Evolutionary conservation across 768 basidiomycete genomes (phyloP).

Genomic region (Termitomyces sp.): DNA sequence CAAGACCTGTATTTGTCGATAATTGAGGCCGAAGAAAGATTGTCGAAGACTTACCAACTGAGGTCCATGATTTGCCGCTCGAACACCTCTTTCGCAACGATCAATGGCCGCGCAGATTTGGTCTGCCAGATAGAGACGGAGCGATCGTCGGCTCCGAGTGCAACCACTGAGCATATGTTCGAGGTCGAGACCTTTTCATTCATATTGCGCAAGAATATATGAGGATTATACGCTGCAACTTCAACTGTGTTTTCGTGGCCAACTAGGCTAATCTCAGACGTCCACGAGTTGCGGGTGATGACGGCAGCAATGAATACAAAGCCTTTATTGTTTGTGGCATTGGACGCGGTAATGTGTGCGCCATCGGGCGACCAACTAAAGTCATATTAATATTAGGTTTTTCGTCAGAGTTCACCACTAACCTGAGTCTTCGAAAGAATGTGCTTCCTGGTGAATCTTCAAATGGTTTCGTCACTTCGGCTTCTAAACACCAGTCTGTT

Average conservation of each 20-base stretch:
- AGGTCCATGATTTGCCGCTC: constrained; percentile 94
- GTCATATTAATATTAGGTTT: neutral
- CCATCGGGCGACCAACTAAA: constrained; percentile 97
- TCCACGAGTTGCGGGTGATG: constrained; percentile 85
- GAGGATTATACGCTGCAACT: constrained; percentile 92
- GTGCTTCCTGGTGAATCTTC: constrained; percentile 92
- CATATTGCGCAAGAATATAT: constrained; percentile 83
- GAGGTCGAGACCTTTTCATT: constrained; percentile 60
- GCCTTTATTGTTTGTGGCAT: constrained; percentile 93
- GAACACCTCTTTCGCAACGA: constrained; percentile 92
- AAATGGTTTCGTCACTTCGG: constrained; percentile 85
- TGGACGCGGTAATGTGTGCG: constrained; percentile 96
- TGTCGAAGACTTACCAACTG: constrained; percentile 62
- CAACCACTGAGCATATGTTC: constrained; percentile 89
- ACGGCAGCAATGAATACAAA: constrained; percentile 98
- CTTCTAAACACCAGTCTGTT: constrained; percentile 82
- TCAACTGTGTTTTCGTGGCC: constrained; percentile 97
- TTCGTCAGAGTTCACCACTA: constrained; percentile 1
- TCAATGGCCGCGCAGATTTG: constrained; percentile 81
- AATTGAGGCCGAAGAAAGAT: neutral
- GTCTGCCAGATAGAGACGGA: constrained; percentile 97
- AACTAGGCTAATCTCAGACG: constrained; percentile 87
- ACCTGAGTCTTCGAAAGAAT: constrained; percentile 90
- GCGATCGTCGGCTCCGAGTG: constrained; percentile 89
- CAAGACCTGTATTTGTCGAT: constrained; percentile 59